These are phyloP conservation scores for Phytophthora sansomeana DNA, from an alignment of 352 stramenopile genomes.

Conservation along the genomic window DNA sequence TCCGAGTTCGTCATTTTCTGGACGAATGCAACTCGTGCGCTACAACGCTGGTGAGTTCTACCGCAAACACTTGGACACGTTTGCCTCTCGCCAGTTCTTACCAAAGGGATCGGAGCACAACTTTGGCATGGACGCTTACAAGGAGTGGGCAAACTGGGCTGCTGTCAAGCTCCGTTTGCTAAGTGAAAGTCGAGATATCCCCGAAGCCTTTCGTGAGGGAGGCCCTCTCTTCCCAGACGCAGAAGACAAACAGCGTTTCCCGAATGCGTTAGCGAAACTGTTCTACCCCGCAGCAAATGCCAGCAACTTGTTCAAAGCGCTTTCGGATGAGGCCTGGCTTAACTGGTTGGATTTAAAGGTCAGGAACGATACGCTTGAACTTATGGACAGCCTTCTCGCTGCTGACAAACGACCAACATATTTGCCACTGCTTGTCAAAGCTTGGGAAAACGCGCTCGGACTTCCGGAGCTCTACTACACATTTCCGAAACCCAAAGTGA, in stretches of 20 bases:
- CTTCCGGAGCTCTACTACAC: slow-evolving; percentile 66
- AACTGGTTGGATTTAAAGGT: slow-evolving; percentile 70
- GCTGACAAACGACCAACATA: slow-evolving; percentile 55
- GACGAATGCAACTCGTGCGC: slow-evolving; percentile 76
- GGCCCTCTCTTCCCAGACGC: slow-evolving; percentile 62
- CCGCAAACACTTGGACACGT: slow-evolving; percentile 81
- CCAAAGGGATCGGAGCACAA: slow-evolving; percentile 50
- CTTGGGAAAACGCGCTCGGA: slow-evolving; percentile 68
- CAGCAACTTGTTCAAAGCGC: slow-evolving; percentile 66
- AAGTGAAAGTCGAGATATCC: slow-evolving; percentile 40
- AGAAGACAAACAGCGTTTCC: slow-evolving; percentile 61
- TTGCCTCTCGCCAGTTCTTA: slow-evolving; percentile 72
- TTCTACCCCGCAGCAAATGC: slow-evolving; percentile 58
- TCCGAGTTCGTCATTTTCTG: slow-evolving; percentile 66
- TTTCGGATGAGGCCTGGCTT: slow-evolving; percentile 66
- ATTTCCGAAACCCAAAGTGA: slow-evolving; percentile 63
- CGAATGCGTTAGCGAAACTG: slow-evolving; percentile 62
- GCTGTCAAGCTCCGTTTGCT: slow-evolving; percentile 50
- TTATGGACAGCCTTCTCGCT: slow-evolving; percentile 47
- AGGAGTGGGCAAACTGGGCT: slow-evolving; percentile 69
- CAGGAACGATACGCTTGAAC: slow-evolving; percentile 51
- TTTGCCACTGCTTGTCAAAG: slow-evolving; percentile 58
- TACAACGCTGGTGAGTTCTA: slow-evolving; percentile 86
- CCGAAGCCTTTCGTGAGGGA: slow-evolving; percentile 63
- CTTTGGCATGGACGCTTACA: slow-evolving; percentile 65